A percentile compares a stretch with the other conserved stretches of the same genome.
These are phyloP conservation scores for Potentilla sterilis DNA, from an alignment of 306 rosid species.

Conservation along the genomic window DNA sequence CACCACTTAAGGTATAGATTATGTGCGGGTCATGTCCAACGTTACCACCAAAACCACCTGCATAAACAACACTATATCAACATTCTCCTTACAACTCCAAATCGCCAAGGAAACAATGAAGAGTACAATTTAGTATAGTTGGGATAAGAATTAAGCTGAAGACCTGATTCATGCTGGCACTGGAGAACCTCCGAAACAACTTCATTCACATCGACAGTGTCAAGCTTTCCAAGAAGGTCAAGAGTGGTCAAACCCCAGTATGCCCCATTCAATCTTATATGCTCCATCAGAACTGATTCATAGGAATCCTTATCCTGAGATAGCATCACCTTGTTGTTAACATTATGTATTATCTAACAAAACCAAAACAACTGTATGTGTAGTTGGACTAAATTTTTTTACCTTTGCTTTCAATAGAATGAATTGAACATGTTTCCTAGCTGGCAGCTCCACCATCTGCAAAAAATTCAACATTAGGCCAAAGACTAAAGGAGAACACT, in stretches of 20 bases:
- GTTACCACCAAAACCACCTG: slow-evolving; percentile 90
- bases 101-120: background rate
- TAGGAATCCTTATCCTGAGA: slow-evolving; percentile 72
- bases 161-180: slow-evolving; percentile 87
- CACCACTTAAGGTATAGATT: slow-evolving; percentile 76
- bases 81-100: background rate
- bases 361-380: background rate
- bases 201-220: slow-evolving; percentile 56
- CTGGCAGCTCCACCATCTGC: slow-evolving; percentile 69
- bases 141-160: background rate
- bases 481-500: too few species aligned
- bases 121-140: background rate
- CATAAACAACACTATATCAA: slow-evolving; percentile 2
- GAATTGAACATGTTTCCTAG: slow-evolving; percentile 68
- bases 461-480: background rate
- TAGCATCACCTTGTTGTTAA: background rate
- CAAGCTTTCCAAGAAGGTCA: slow-evolving; percentile 73
- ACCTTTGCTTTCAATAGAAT: slow-evolving; percentile 70
- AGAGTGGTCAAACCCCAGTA: slow-evolving; percentile 84
- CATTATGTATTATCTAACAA: too few species aligned
- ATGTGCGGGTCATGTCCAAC: slow-evolving; percentile 81
- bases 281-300: slow-evolving; percentile 80
- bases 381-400: slow-evolving; percentile 3
- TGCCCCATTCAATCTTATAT: slow-evolving; percentile 85
- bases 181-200: slow-evolving; percentile 72